Evolutionary conservation across 1,284 basidiomycete species (phyloP), one percentile per base, ranked within the genome.

Genomic region (Bondarzewia mesenterica): DNA sequence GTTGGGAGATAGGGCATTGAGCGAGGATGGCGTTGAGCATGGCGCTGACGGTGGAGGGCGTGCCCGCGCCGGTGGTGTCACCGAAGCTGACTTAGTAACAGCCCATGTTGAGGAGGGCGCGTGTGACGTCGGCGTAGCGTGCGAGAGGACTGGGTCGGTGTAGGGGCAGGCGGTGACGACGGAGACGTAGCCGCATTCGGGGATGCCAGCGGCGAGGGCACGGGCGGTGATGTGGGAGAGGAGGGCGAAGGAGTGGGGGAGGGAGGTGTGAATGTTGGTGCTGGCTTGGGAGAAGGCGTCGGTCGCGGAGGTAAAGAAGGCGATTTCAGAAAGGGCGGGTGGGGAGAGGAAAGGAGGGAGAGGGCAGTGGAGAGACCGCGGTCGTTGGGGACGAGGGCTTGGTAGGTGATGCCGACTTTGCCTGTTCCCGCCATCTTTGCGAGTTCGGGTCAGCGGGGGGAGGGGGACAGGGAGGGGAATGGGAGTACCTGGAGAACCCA

Each of bases 71-170:
- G 2, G 92, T 89, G 1, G 93, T 98, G 66, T 98, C 94, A 0
- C 92, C 93, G 26, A 97, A 67, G 54, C 86, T 89, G 44, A 97
- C 80, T 62, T 98, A 90, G 66, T 95, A 96, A 62, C 92, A 95
- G 0, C 93, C 94, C 87, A 96, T 94, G 50, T 92, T 80, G 4
- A 83, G 57, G 22, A 98, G 65, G 54, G 77, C 80, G 52, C 77
- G 78, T 0, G 88, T 71, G 10, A 96, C 80, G 18, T 83, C 77
- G 40, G 82, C 75, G 5, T 92, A 16, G 69, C 67, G 38, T 67
- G 66, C 1, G 80, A 78, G 50, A 85, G 81, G n/a, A 89, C 84
- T 7, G 69, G 69, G 1, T 93, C 94, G 18, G 84, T 77, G 64
- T 88, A 96, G 1, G 94, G 94, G 60, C 92, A 95, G 10, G 82